A percentile compares a stretch with the other conserved stretches of the same genome.
Evolutionary conservation across 2,329 filamentous ascomycete genomes (phyloP).

Genomic region (Pseudocercospora crystallina): DNA sequence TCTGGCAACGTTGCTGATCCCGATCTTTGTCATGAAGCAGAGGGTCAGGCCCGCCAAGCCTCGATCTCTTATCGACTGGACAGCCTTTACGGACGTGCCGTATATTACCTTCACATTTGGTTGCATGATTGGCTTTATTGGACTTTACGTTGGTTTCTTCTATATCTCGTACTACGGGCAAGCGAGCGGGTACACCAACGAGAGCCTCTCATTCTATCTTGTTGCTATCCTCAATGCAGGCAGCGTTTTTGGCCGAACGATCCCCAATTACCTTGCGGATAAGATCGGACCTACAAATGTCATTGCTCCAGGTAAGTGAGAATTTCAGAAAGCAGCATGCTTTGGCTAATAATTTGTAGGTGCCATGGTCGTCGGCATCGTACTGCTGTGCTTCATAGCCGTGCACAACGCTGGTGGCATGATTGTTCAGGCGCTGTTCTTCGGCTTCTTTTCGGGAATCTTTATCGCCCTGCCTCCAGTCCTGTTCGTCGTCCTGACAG

Average conservation of each 20-base stretch:
- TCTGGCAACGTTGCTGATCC: conserved; percentile 32
- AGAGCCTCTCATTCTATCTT: conserved; percentile 43
- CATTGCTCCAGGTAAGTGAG: conserved; percentile 30
- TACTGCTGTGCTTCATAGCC: conserved; percentile 40
- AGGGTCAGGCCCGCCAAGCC: conserved; percentile 39
- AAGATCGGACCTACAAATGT: conserved; percentile 41
- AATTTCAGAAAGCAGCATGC: background rate
- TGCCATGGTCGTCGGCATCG: conserved; percentile 34
- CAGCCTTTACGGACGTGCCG: conserved; percentile 41
- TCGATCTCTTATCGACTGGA: conserved; percentile 40
- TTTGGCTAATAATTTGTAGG: conserved; percentile 17
- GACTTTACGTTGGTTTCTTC: conserved; percentile 42
- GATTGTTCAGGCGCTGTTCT: conserved; percentile 38
- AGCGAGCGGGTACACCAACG: conserved; percentile 30
- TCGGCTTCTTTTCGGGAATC: conserved; percentile 47
- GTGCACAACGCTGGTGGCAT: conserved; percentile 37
- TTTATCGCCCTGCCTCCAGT: conserved; percentile 45
- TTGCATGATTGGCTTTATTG: conserved; percentile 42
- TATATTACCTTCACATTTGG: conserved; percentile 39
- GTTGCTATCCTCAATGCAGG: conserved; percentile 44
- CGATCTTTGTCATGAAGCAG: conserved; percentile 34
- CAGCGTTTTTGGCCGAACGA: conserved; percentile 42
- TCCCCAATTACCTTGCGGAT: conserved; percentile 42
- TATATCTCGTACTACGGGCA: conserved; percentile 1
- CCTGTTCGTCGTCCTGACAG: conserved; percentile 41